Base-by-base conservation (phyloP, 139 green algal species). In the Chlamydomonas sp. region DNA sequence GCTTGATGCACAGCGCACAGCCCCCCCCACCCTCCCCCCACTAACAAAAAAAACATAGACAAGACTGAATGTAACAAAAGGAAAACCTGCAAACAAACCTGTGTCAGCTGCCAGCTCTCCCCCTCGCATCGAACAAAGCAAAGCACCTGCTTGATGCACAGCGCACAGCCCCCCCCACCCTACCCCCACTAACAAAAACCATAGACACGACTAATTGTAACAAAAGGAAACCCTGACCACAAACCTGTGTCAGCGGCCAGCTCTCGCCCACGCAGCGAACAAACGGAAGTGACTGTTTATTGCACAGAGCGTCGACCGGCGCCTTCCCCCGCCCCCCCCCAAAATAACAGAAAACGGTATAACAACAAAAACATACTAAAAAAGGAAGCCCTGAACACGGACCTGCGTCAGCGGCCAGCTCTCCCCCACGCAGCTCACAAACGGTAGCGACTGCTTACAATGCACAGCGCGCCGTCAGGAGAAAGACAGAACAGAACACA, bases 241-340 rank as follows among this genome's bases (percentile, higher is more conserved):
- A n/a, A n/a, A 91, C 90, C 82, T 90, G 84, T 22, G 85, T 95
- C 4, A 99, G 78, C 37, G 89, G 88, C 94, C 94, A 99, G 16
- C 76, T 83, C 74, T 96, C 87, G 2, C 91, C 92, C 33, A 97
- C 87, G 71, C 85, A 89, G 60, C 94, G 86, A 38, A n/a, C 85
- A n/a, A n/a, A n/a, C n/a, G n/a, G n/a, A n/a, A n/a, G n/a, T n/a
- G n/a, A n/a, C n/a, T n/a, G n/a, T n/a, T n/a, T 83, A 67, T 89
- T 13, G 43, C 43, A 54, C 16, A 54, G 43, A 13, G 16, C 43
- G 13, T 13, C 43, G 13, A n/a, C n/a, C n/a, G n/a, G n/a, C n/a
- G n/a, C n/a, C n/a, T n/a, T n/a, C n/a, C 98, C 69, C n/a, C n/a
- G n/a, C n/a, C n/a, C n/a, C n/a, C n/a, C n/a, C n/a, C n/a, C n/a